These are phyloP conservation scores for Fonsecaea multimorphosa DNA, from an alignment of 2,329 filamentous ascomycete genomes.

Conservation along the genomic window DNA sequence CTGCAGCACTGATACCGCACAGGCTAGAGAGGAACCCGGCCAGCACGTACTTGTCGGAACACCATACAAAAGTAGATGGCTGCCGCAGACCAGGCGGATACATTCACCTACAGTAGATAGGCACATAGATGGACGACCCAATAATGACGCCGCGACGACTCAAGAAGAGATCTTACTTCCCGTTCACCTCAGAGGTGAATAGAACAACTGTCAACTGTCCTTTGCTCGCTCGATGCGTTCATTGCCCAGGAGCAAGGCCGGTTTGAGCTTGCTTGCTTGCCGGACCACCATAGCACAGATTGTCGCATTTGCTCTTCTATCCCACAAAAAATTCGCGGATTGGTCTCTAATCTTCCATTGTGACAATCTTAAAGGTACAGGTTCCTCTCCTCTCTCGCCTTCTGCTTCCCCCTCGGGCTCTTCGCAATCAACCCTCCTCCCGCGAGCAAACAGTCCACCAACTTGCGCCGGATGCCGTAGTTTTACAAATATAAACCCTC, in stretches of 20 bases:
- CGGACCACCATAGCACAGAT: not conserved
- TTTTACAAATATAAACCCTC: slow-evolving; percentile 96
- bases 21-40: not conserved
- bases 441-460: not conserved
- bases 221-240: not conserved
- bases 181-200: not conserved
- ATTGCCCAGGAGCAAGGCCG: not conserved
- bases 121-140: not conserved
- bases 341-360: not conserved
- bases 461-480: not conserved
- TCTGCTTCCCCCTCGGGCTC: not conserved
- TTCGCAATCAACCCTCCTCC: not conserved
- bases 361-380: not conserved
- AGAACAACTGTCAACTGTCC: not conserved
- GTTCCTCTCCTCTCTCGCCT: not conserved
- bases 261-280: not conserved
- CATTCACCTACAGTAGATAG: not conserved
- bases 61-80: not conserved
- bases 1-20: not conserved
- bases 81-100: not conserved
- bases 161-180: not conserved
- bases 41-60: not conserved
- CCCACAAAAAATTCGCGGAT: not conserved
- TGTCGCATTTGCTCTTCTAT: not conserved
- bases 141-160: not conserved